Conservation (phyloP, 2,329 filamentous ascomycete species). For the Thelonectria rubi region DNA sequence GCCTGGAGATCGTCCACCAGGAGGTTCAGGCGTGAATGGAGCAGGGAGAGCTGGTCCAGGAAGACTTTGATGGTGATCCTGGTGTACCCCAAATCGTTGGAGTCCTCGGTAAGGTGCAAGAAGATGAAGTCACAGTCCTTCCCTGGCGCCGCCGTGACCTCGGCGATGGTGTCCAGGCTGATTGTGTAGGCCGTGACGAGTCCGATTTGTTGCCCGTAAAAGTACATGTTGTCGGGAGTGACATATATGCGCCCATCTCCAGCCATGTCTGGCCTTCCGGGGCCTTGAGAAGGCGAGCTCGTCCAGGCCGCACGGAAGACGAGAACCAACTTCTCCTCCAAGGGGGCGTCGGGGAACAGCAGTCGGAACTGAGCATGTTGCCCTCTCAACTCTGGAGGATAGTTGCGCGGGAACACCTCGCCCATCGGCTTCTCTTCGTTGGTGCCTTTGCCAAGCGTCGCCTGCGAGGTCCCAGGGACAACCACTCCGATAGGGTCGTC, state of each 20-base stretch:
- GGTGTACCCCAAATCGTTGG: slow-evolving; percentile 70
- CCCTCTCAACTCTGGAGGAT: slow-evolving; percentile 81
- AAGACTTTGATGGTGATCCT: slow-evolving; percentile 92
- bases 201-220: slow-evolving; percentile 95
- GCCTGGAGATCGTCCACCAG: slow-evolving; percentile 82
- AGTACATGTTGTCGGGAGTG: slow-evolving; percentile 88
- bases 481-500: slow-evolving; percentile 55
- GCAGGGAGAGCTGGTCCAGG: slow-evolving; percentile 82
- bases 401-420: slow-evolving; percentile 75
- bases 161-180: slow-evolving; percentile 78
- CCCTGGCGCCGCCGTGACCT: slow-evolving; percentile 89
- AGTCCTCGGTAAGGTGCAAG: slow-evolving; percentile 75
- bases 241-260: slow-evolving; percentile 83
- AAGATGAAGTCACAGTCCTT: slow-evolving; percentile 94
- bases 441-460: slow-evolving; percentile 42
- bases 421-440: slow-evolving; percentile 46
- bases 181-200: slow-evolving; percentile 85
- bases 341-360: slow-evolving; percentile 82
- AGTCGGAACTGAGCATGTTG: slow-evolving; percentile 95
- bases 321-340: slow-evolving; percentile 83
- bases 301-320: slow-evolving; percentile 93
- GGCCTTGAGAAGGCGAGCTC: slow-evolving; percentile 57
- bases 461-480: slow-evolving; percentile 45
- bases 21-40: slow-evolving; percentile 86
- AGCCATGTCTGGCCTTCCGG: slow-evolving; percentile 58